Evolutionary conservation across 129 eudicot species (phyloP).

Genomic region (Artemisia annua): DNA sequence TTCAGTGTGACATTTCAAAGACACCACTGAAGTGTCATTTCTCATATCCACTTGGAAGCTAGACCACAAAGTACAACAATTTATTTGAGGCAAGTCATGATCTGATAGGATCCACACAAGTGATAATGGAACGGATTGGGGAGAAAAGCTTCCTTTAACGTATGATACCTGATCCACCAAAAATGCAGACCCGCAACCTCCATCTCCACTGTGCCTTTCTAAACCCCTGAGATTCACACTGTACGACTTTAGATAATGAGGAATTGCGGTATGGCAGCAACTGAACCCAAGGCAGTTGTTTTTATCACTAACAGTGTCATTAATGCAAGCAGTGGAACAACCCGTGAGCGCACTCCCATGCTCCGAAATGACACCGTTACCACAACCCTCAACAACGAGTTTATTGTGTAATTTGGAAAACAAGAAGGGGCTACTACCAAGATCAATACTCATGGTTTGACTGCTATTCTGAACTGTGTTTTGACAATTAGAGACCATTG

Average conservation of each 20-base stretch:
- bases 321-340: constrained; percentile 24
- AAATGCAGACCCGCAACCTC: constrained; percentile 21
- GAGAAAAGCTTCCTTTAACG: neutral
- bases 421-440: neutral
- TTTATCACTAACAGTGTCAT: neutral
- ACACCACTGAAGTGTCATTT: constrained; percentile 6
- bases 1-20: constrained; percentile 1
- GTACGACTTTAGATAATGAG: constrained; percentile 19
- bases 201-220: neutral
- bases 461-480: neutral
- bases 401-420: neutral
- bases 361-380: constrained; percentile 11
- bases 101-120: constrained; percentile 18
- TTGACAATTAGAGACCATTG: neutral
- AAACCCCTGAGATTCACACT: neutral
- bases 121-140: neutral
- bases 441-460: neutral
- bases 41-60: neutral
- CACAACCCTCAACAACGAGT: constrained; percentile 5
- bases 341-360: constrained; percentile 11
- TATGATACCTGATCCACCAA: constrained; percentile 4
- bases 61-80: neutral
- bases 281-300: constrained; percentile 16
- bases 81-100: neutral
- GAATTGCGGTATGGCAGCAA: constrained; percentile 27